Conservation (phyloP, 306 rosid genomes). For the Citrullus colocynthis region DNA sequence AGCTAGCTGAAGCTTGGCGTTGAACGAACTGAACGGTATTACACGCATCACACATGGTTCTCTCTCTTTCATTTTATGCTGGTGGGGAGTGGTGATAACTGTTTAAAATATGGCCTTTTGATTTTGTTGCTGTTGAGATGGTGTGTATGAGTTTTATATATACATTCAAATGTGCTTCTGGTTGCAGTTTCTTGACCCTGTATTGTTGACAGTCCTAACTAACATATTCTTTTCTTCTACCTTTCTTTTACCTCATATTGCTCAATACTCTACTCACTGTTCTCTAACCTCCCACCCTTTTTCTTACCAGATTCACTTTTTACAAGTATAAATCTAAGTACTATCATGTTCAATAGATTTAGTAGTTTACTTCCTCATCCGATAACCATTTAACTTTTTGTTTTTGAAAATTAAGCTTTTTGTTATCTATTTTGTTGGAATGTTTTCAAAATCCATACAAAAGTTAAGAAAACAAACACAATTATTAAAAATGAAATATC, state of each 20-base stretch:
- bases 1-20: slow-evolving; percentile 88
- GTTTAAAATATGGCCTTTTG: slow-evolving; percentile 6
- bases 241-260: background rate
- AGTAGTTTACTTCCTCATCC: too few relatives aligned
- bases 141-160: slow-evolving; percentile 7
- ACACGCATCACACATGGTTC: background rate
- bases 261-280: background rate
- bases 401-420: too few relatives aligned
- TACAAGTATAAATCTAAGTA: background rate
- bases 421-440: too few relatives aligned
- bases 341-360: background rate
- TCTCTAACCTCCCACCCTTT: background rate
- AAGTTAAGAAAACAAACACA: too few relatives aligned
- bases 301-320: background rate
- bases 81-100: slow-evolving; percentile 10
- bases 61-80: slow-evolving; percentile 1
- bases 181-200: slow-evolving; percentile 2
- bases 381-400: too few relatives aligned
- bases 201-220: background rate
- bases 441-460: too few relatives aligned
- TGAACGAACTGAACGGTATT: slow-evolving; percentile 18
- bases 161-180: slow-evolving; percentile 4
- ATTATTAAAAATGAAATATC: too few relatives aligned
- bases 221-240: slow-evolving; percentile 2
- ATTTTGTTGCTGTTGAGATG: slow-evolving; percentile 4